Evolutionary conservation across 257 asterid genomes (phyloP).

Genomic region (Nicotiana noctiflora): DNA sequence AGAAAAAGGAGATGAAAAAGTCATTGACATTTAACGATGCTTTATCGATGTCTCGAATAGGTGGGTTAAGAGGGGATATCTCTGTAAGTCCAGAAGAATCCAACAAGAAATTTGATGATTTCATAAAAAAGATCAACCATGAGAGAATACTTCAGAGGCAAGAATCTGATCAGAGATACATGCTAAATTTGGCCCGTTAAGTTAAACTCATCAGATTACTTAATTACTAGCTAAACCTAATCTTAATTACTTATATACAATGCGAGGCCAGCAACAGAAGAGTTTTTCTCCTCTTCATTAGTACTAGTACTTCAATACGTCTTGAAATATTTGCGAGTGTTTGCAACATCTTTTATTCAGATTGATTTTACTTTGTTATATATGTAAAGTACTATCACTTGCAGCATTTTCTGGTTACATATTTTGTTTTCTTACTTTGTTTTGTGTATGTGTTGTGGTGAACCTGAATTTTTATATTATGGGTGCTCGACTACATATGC

Average conservation of each 20-base stretch:
- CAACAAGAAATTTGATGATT: constrained; percentile 44
- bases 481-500: too few relatives aligned
- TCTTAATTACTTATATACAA: too few relatives aligned
- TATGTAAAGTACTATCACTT: not conserved
- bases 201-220: not conserved
- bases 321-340: not conserved
- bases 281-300: not conserved
- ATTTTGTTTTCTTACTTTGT: too few relatives aligned
- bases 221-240: not conserved
- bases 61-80: constrained; percentile 49
- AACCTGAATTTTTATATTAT: too few relatives aligned
- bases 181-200: not conserved
- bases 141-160: constrained; percentile 51
- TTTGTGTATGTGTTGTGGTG: too few relatives aligned
- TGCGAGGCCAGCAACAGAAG: not conserved
- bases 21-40: constrained; percentile 52
- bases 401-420: not conserved
- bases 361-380: not conserved
- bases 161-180: constrained; percentile 44
- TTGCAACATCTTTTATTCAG: not conserved
- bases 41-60: constrained; percentile 31
- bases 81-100: constrained; percentile 41
- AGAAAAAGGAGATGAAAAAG: constrained; percentile 32
- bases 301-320: not conserved
- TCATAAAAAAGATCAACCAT: constrained; percentile 46